Evolutionary conservation across 202 grass and related monocot genomes (phyloP).

Genomic region (Setaria italica): DNA sequence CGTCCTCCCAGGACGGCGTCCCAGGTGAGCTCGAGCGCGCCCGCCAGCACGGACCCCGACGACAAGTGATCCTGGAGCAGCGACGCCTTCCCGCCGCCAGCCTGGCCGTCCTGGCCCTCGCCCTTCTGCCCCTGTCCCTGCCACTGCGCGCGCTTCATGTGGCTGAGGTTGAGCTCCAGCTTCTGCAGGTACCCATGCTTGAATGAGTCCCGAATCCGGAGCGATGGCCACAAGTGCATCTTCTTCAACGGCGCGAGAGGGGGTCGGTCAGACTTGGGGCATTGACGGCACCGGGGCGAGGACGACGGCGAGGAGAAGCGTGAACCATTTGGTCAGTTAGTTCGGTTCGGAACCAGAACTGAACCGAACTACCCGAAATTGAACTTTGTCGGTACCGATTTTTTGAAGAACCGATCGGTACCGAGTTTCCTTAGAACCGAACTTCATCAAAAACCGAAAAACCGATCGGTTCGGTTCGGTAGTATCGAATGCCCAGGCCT

Average conservation of each 20-base stretch:
- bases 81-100: conserved; percentile 39
- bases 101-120: neutral
- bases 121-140: neutral
- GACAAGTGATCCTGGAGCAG: conserved; percentile 51
- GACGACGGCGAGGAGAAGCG: conserved; percentile 9
- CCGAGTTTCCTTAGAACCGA: too few relatives aligned
- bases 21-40: conserved; percentile 43
- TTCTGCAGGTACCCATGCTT: conserved; percentile 75
- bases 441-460: too few relatives aligned
- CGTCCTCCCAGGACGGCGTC: conserved; percentile 52
- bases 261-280: neutral
- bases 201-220: conserved; percentile 86
- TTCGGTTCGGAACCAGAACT: too few relatives aligned
- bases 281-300: neutral
- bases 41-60: conserved; percentile 21
- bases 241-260: conserved; percentile 34
- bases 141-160: conserved; percentile 59
- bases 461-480: too few relatives aligned
- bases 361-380: too few relatives aligned
- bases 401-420: too few relatives aligned
- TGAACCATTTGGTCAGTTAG: too few relatives aligned
- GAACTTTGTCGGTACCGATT: too few relatives aligned
- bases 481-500: too few relatives aligned
- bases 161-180: conserved; percentile 75
- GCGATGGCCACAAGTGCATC: conserved; percentile 95